These are phyloP conservation scores for Suillus hirtellus DNA, from an alignment of 768 basidiomycete genomes.

Conservation along the genomic window DNA sequence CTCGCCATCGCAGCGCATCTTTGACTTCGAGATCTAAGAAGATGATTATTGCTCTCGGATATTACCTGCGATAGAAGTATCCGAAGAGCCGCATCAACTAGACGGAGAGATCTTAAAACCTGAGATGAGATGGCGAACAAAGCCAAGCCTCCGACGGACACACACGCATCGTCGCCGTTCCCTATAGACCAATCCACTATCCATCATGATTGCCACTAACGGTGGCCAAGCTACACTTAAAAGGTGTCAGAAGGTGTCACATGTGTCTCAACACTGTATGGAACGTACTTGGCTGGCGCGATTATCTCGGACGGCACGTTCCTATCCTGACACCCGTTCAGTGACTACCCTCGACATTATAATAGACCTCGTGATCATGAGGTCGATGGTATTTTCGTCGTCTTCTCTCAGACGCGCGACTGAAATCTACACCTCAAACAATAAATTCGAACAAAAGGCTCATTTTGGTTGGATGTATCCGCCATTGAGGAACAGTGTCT, in stretches of 20 bases:
- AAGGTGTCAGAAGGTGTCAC: no score
- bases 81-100: neutral
- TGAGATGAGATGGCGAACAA: neutral
- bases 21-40: neutral
- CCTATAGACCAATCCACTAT: no score
- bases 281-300: neutral
- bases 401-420: neutral
- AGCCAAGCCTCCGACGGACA: neutral
- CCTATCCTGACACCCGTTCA: neutral
- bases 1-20: neutral
- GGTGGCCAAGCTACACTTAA: no score
- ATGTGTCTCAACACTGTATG: no score
- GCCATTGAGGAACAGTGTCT: neutral
- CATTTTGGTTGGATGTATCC: constrained; percentile 2
- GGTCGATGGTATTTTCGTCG: neutral
- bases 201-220: no score
- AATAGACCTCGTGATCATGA: neutral
- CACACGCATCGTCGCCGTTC: neutral
- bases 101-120: neutral
- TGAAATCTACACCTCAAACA: neutral
- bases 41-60: neutral
- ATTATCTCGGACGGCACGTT: neutral
- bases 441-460: neutral
- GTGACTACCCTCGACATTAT: neutral
- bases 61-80: neutral